Conservation (phyloP, 345 rosid species). For the rapeseed (Brassica napus) region Da-Ae NC_063449.1:44118001-44118500, state of each 20-base stretch:
- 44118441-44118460: conserved; percentile 1
- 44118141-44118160: neutral
- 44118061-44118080: too few species aligned
- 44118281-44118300: neutral
- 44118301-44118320: neutral
- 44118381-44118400: conserved; percentile 6
- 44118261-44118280: neutral
- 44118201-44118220: too few species aligned
- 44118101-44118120: neutral
- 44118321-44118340: neutral
- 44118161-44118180: too few species aligned
- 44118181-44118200: too few species aligned
- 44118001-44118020: too few species aligned
- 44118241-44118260: too few species aligned
- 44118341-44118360: neutral
- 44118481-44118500: neutral
- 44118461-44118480: neutral
- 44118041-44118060: too few species aligned
- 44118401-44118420: conserved; percentile 11
- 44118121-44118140: neutral
- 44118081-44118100: neutral
- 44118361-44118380: neutral
- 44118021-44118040: too few species aligned
- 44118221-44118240: too few species aligned
- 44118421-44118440: conserved; percentile 3